Evolutionary conservation across 495 filamentous ascomycete genomes (phyloP), one percentile per base, ranked within the genome.

Genomic region (Penicillium fimorum): DNA sequence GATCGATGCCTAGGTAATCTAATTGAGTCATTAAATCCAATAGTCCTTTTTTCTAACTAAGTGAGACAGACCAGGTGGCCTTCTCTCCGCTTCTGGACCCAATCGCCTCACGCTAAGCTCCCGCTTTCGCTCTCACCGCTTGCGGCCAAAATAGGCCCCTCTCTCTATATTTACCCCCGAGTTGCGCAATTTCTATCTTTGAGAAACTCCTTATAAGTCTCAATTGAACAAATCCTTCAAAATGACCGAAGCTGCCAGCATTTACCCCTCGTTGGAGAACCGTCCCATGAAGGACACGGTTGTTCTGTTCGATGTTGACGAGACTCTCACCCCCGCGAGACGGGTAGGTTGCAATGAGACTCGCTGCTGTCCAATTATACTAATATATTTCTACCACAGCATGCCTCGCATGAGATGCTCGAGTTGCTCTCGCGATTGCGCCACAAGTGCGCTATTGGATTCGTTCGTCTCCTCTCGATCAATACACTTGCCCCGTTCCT

Each of bases 241-340:
- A 37, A 80, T 78, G 74, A 68, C 75, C 17, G 71, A 72, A 62
- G 81, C 79, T 46, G 76, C 77, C 22, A 74, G 72, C 57, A 62
- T 81, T 18, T 89, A 87, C 68, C 89, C 93, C 42, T 82, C 92
- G 38, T 80, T 97, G 60, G 81, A 84, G 60, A 76, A 89, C 61
- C 90, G 93, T 61, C 87, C 90, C 32, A 75, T 96, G 70, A 88
- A 90, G 72, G 88, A 90, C 79, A 97, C 93, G 49, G 88, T 97
- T 69, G 84, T 80, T 58, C 86, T 97, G 35, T 97, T 97, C 70
- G 93, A 97, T 71, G 93, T 97, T 25, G 93, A 97, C 69, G 86
- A 79, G 55, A 96, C 93, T 27, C 81, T 97, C 54, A 92, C 91
- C 15, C 85, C 83, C 5, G 82, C 93, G 27, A 84, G 93, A 49